These are phyloP conservation scores for Pyracantha coccinea DNA, from an alignment of 331 rosid genomes.

Conservation along the genomic window DNA sequence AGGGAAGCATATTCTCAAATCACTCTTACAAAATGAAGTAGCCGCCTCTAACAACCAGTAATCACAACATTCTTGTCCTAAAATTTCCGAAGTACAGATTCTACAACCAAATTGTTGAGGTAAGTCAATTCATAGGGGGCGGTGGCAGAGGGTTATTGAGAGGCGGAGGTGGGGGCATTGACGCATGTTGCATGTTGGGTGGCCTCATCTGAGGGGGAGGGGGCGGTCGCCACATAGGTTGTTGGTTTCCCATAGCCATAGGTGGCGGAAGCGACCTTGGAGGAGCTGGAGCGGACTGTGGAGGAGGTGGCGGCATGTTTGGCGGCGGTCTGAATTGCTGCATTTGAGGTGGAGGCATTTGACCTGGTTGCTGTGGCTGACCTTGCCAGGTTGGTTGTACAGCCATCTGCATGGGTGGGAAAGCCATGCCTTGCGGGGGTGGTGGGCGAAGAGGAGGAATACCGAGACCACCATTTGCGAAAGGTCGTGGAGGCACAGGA, in stretches of 20 bases:
- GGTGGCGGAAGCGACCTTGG: constrained; percentile 85
- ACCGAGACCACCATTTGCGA: constrained; percentile 46
- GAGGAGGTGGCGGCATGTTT: constrained; percentile 71
- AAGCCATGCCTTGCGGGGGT: constrained; percentile 53
- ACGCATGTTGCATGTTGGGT: constrained; percentile 31
- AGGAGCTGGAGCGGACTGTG: constrained; percentile 41
- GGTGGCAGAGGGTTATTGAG: constrained; percentile 23
- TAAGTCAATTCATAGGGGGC: constrained; percentile 28
- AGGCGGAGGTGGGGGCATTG: constrained; percentile 53
- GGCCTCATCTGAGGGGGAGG: constrained; percentile 70
- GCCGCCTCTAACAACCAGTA: neutral
- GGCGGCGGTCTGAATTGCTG: constrained; percentile 69
- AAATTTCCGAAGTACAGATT: neutral
- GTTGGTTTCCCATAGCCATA: constrained; percentile 56
- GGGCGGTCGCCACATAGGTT: constrained; percentile 53
- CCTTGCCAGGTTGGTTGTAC: constrained; percentile 60
- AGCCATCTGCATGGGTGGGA: constrained; percentile 47
- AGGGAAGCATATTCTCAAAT: too few species aligned
- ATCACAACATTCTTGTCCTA: neutral
- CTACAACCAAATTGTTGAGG: neutral
- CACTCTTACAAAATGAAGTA: neutral
- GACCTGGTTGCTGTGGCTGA: constrained; percentile 62
- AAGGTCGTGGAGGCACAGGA: constrained; percentile 67
- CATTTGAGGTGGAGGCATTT: constrained; percentile 58
- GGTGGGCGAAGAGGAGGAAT: constrained; percentile 57